phyloP scores from a whole-genome alignment of 2,329 filamentous ascomycete genomes.

The Lachnellula subtilissima region DNA sequence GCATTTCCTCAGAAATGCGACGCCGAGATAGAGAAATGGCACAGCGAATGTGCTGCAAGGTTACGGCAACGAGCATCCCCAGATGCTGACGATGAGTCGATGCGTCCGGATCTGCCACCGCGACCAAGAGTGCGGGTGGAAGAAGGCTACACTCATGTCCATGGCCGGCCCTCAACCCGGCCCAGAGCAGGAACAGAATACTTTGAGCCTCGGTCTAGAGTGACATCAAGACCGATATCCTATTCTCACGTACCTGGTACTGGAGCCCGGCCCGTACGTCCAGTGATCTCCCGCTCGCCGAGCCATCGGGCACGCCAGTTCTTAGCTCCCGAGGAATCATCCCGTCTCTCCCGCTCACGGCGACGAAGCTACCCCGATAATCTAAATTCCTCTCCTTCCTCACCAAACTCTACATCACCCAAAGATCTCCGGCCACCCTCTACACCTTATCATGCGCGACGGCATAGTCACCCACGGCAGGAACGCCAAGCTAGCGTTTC shows the following conservation, averaged over 20 bases:
- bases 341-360: slow-evolving; percentile 17
- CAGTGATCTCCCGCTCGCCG: slow-evolving; percentile 28
- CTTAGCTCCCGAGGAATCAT: slow-evolving; percentile 37
- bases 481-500: slow-evolving; percentile 16
- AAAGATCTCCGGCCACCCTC: slow-evolving; percentile 28
- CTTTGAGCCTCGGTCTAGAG: slow-evolving; percentile 15
- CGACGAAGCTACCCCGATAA: slow-evolving; percentile 28
- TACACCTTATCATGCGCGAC: slow-evolving; percentile 32
- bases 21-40: slow-evolving; percentile 78
- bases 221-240: slow-evolving; percentile 17
- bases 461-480: slow-evolving; percentile 46
- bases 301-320: slow-evolving; percentile 35
- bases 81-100: slow-evolving; percentile 24
- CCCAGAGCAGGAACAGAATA: slow-evolving; percentile 17
- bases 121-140: slow-evolving; percentile 28
- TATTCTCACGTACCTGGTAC: slow-evolving; percentile 18
- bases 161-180: slow-evolving; percentile 20
- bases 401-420: slow-evolving; percentile 32
- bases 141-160: slow-evolving; percentile 26
- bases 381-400: slow-evolving; percentile 17
- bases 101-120: slow-evolving; percentile 23
- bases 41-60: slow-evolving; percentile 68
- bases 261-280: slow-evolving; percentile 21
- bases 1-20: slow-evolving; percentile 71
- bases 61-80: slow-evolving; percentile 56